phyloP scores from a whole-genome alignment of 1,284 basidiomycete genomes.

The Puccinia coronata region DNA sequence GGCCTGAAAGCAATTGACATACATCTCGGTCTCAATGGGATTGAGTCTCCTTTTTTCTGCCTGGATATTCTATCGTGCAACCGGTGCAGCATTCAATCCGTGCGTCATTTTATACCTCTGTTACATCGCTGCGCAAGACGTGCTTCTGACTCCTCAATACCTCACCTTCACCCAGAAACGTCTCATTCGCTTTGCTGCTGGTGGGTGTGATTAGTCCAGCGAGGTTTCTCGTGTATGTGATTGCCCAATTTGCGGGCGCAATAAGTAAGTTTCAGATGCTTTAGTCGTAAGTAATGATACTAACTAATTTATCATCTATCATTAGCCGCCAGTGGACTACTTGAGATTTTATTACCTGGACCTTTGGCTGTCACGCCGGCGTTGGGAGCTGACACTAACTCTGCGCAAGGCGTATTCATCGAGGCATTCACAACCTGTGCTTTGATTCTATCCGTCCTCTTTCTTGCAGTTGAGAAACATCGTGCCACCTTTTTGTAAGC shows the following conservation, averaged over 20 bases:
- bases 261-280: not conserved
- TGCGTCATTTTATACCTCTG: slow-evolving; percentile 55
- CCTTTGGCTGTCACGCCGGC: slow-evolving; percentile 39
- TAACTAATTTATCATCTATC: not conserved
- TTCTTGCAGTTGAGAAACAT: slow-evolving; percentile 45
- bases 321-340: slow-evolving; percentile 23
- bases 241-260: slow-evolving; percentile 63
- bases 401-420: slow-evolving; percentile 35
- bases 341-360: slow-evolving; percentile 29
- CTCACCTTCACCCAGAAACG: slow-evolving; percentile 68
- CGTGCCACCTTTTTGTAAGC: slow-evolving; percentile 61
- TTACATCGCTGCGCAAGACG: not conserved
- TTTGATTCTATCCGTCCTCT: slow-evolving; percentile 33
- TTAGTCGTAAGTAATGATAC: not conserved
- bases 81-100: slow-evolving; percentile 62
- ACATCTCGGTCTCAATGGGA: slow-evolving; percentile 69
- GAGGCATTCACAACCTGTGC: slow-evolving; percentile 36
- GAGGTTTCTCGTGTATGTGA: slow-evolving; percentile 67
- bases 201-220: slow-evolving; percentile 67
- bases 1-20: slow-evolving; percentile 59
- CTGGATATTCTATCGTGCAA: slow-evolving; percentile 74
- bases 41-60: slow-evolving; percentile 69
- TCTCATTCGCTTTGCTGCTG: slow-evolving; percentile 68
- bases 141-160: slow-evolving; percentile 46
- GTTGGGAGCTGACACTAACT: slow-evolving; percentile 29